phyloP scores from a whole-genome alignment of 495 filamentous ascomycete genomes.

The Aspergillus incahuasiensis region DNA sequence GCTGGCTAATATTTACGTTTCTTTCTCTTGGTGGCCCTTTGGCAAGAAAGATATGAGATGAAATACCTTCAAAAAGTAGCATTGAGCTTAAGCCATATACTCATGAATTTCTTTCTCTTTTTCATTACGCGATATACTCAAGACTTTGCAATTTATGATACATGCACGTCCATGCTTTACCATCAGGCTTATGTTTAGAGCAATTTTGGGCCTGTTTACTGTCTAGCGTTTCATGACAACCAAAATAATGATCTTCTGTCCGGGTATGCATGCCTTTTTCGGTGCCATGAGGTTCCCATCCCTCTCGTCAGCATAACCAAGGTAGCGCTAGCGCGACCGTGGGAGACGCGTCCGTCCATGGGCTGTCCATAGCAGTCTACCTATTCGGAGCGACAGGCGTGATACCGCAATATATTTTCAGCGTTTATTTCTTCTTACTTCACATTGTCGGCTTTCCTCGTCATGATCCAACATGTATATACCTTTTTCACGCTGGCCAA shows the following conservation, averaged over 20 bases:
- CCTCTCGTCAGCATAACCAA: neutral
- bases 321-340: neutral
- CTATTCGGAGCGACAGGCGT: neutral
- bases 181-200: neutral
- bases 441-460: neutral
- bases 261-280: neutral
- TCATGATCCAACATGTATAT: neutral
- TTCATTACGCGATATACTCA: slow-evolving; percentile 9
- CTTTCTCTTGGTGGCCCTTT: slow-evolving; percentile 9
- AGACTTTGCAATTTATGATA: slow-evolving; percentile 17
- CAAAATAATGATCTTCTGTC: neutral
- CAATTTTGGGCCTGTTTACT: neutral
- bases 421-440: neutral
- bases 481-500: neutral
- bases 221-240: neutral
- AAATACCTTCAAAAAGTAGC: slow-evolving; percentile 12
- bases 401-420: neutral
- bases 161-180: slow-evolving; percentile 2
- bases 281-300: neutral
- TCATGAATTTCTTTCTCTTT: slow-evolving; percentile 5
- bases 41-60: slow-evolving; percentile 11
- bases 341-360: neutral
- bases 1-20: slow-evolving; percentile 13
- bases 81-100: slow-evolving; percentile 15
- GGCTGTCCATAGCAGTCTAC: neutral